Evolutionary conservation across 2,329 filamentous ascomycete genomes (phyloP), one percentile per base, ranked within the genome.

Genomic region (Colletotrichum liriopes): DNA sequence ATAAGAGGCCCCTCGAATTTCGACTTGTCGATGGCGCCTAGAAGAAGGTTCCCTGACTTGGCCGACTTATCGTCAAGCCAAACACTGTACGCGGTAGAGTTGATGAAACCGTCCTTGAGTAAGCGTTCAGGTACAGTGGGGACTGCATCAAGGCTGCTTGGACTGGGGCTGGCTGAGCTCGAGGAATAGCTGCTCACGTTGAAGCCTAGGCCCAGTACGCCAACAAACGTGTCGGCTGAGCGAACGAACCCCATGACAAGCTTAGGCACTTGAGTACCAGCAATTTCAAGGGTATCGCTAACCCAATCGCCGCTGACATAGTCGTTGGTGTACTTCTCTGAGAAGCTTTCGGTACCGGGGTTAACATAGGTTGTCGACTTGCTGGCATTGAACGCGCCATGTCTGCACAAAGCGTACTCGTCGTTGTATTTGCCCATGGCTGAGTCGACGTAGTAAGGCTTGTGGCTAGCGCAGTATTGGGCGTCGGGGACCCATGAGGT

Each of bases 51-150:
- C 6, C 73, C 73, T 2, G 66, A 58, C 47, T 51, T 39, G 14
- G n/a, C 51, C 1, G 56, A 49, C n/a, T 54, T 37, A 32, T 61
- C 59, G 1, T 71, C 84, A 58, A 90, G 84, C 84, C 92, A 94
- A 26, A 95, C 81, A 73, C 91, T 93, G 82, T 93, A 94, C 4
- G 91, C 90, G 75, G 89, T 88, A 43, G 86, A 86, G 65, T 86
- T 85, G 78, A 94, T 93, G 65, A 88, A 78, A 58, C 88, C 89
- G 77, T 93, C 87, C 29, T 87, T 79, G 29, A 89, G 85, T 78
- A 96, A 85, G 74, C 90, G 85, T 78, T 91, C 87, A 20, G 94
- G 85, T 29, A 96, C 83, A 77, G 93, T 89, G 7, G 85, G 82
- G 89, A 89, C 23, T 2, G 39, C 23, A 20, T 43, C 20, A 16